Evolutionary conservation across 202 grass and related monocot species (phyloP).

Genomic region (Cymbopogon flexuosus): DNA sequence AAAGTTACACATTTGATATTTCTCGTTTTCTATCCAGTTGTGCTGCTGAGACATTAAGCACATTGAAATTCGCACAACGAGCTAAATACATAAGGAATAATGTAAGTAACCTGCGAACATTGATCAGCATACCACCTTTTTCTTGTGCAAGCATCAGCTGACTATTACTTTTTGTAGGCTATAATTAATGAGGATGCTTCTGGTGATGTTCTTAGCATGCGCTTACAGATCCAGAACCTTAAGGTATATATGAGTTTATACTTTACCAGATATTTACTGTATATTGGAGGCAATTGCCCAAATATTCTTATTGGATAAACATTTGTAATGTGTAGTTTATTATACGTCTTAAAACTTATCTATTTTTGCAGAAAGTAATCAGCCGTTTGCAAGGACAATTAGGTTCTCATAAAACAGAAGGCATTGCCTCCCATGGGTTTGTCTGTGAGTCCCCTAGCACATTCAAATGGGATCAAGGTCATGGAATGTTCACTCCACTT

Average conservation of each 20-base stretch:
- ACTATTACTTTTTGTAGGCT: constrained; percentile 56
- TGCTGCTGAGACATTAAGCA: constrained; percentile 87
- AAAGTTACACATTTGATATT: constrained; percentile 19
- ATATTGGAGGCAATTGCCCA: neutral
- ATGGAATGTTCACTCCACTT: constrained; percentile 68
- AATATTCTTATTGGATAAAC: constrained; percentile 7
- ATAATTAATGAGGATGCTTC: constrained; percentile 96
- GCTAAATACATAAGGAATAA: constrained; percentile 97
- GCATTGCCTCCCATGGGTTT: constrained; percentile 34
- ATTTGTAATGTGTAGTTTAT: constrained; percentile 1
- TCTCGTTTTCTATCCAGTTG: constrained; percentile 50
- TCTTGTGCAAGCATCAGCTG: constrained; percentile 5
- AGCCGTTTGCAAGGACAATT: constrained; percentile 56
- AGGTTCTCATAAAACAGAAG: constrained; percentile 42
- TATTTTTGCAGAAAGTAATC: constrained; percentile 71
- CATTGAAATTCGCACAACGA: constrained; percentile 96
- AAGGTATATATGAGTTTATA: constrained; percentile 52
- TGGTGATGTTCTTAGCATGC: constrained; percentile 91
- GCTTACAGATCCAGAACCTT: constrained; percentile 85
- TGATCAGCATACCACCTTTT: neutral
- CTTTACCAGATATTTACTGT: neutral
- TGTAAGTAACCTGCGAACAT: constrained; percentile 37
- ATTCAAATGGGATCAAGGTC: constrained; percentile 70
- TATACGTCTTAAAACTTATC: constrained; percentile 14
- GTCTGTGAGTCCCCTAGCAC: constrained; percentile 52